These are phyloP conservation scores for Skeletonema potamos DNA, from an alignment of 108 stramenopile species.

Conservation along the genomic window DNA sequence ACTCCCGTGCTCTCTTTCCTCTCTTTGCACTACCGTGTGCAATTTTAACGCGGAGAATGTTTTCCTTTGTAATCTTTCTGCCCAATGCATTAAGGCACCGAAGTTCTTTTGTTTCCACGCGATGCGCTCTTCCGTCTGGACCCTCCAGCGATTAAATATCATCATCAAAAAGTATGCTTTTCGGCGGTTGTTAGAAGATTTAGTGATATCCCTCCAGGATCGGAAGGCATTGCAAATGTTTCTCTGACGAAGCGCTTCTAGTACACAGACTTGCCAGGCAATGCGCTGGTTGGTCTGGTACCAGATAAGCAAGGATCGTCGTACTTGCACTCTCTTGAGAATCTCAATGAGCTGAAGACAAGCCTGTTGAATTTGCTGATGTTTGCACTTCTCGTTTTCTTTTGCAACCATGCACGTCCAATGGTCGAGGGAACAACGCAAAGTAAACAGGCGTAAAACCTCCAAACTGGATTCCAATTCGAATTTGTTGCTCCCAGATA, in stretches of 20 bases:
- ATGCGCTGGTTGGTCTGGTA: neutral
- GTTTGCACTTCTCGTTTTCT: neutral
- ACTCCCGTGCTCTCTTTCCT: constrained; percentile 9
- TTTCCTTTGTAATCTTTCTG: neutral
- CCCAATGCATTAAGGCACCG: constrained; percentile 35
- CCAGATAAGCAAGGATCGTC: neutral
- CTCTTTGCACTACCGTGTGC: neutral
- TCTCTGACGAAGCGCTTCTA: neutral
- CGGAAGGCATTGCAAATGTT: neutral
- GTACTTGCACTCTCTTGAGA: neutral
- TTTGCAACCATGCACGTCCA: constrained; percentile 1
- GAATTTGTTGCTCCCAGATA: neutral
- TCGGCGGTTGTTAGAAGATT: neutral
- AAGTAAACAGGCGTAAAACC: constrained; percentile 1
- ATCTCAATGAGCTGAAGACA: neutral
- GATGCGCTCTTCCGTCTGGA: constrained; percentile 18
- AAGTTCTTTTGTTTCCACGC: constrained; percentile 5
- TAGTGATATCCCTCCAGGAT: constrained; percentile 21
- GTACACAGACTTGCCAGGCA: neutral
- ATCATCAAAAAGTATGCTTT: constrained; percentile 31
- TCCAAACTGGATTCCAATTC: neutral
- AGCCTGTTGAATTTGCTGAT: neutral
- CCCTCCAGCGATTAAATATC: constrained; percentile 36
- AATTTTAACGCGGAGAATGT: constrained; percentile 14
- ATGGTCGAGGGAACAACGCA: constrained; percentile 18